phyloP scores from a whole-genome alignment of 2,329 filamentous ascomycete genomes.

The Thelonectria olida region DNA sequence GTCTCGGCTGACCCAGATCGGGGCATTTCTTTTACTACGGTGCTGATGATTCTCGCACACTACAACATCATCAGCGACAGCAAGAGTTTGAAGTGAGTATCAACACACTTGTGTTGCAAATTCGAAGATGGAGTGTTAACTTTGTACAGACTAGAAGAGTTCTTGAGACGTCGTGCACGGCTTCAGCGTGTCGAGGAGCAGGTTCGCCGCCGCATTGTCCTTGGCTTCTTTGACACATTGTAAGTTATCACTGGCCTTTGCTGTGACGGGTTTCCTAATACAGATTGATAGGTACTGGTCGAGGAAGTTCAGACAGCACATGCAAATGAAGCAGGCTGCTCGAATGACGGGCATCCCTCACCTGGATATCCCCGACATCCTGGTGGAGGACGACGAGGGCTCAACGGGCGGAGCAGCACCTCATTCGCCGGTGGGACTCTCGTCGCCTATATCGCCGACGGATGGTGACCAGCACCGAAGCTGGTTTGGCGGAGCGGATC shows the following conservation, averaged over 20 bases:
- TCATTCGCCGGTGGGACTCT: slow-evolving; percentile 32
- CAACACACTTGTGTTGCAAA: neutral
- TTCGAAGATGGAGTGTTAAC: slow-evolving; percentile 40
- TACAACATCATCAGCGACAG: slow-evolving; percentile 99
- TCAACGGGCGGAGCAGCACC: slow-evolving; percentile 27
- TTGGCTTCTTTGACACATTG: slow-evolving; percentile 95
- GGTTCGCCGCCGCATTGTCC: slow-evolving; percentile 86
- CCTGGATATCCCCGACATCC: slow-evolving; percentile 88
- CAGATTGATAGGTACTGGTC: slow-evolving; percentile 73
- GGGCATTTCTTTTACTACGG: slow-evolving; percentile 90
- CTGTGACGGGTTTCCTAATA: slow-evolving; percentile 9
- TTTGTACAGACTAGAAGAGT: slow-evolving; percentile 81
- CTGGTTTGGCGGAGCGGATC: slow-evolving; percentile 56
- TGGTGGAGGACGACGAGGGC: slow-evolving; percentile 81
- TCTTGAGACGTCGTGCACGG: slow-evolving; percentile 86
- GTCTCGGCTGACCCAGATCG: slow-evolving; percentile 89
- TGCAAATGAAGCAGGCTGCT: slow-evolving; percentile 76
- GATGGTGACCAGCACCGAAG: slow-evolving; percentile 49
- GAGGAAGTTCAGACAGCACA: slow-evolving; percentile 79
- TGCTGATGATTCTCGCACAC: slow-evolving; percentile 95
- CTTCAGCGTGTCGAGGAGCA: slow-evolving; percentile 95
- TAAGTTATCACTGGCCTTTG: slow-evolving; percentile 51
- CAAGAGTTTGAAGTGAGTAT: slow-evolving; percentile 82
- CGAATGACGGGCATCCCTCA: slow-evolving; percentile 83
- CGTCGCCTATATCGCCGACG: slow-evolving; percentile 34